Conservation (phyloP, 2,329 filamentous ascomycete species). For the Raffaelea albimanens region DNA sequence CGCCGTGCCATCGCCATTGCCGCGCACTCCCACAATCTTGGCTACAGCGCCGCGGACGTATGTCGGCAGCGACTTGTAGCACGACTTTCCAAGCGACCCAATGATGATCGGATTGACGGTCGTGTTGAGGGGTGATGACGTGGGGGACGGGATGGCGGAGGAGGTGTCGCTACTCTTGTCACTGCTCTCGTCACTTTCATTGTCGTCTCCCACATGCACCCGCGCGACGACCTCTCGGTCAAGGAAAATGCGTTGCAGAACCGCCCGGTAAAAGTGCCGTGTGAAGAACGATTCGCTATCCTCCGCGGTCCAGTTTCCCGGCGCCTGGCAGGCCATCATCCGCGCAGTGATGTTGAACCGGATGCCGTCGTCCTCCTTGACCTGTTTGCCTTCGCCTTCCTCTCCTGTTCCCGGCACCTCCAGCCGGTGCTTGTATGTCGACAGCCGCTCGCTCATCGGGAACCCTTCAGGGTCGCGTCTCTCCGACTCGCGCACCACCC, state of each 20-base stretch:
- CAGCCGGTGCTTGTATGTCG: conserved; percentile 29
- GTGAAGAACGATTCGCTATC: conserved; percentile 87
- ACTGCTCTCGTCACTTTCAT: conserved; percentile 14
- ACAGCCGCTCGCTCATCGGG: conserved; percentile 73
- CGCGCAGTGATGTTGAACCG: conserved; percentile 90
- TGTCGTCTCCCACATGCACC: conserved; percentile 40
- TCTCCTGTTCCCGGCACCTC: conserved; percentile 21
- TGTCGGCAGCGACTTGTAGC: conserved; percentile 62
- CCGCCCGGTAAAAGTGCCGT: conserved; percentile 82
- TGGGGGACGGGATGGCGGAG: background rate
- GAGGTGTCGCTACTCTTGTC: conserved; percentile 11
- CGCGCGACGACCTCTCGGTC: conserved; percentile 69
- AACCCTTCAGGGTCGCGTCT: conserved; percentile 85
- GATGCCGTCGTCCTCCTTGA: conserved; percentile 44
- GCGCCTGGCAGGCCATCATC: conserved; percentile 97
- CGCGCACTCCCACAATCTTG: conserved; percentile 45
- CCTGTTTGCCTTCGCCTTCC: conserved; percentile 11
- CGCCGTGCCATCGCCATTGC: conserved; percentile 22
- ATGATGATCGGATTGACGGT: conserved; percentile 77
- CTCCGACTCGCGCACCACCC: conserved; percentile 57
- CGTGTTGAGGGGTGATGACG: conserved; percentile 32
- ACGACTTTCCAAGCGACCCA: conserved; percentile 71
- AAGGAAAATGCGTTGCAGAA: conserved; percentile 86
- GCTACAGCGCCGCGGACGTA: conserved; percentile 75
- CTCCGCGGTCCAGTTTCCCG: conserved; percentile 74